Percentiles rank a stretch among this genome's conserved stretches.
These are phyloP conservation scores for Choiromyces venosus DNA, from an alignment of 495 filamentous ascomycete genomes.

Conservation along the genomic window DNA sequence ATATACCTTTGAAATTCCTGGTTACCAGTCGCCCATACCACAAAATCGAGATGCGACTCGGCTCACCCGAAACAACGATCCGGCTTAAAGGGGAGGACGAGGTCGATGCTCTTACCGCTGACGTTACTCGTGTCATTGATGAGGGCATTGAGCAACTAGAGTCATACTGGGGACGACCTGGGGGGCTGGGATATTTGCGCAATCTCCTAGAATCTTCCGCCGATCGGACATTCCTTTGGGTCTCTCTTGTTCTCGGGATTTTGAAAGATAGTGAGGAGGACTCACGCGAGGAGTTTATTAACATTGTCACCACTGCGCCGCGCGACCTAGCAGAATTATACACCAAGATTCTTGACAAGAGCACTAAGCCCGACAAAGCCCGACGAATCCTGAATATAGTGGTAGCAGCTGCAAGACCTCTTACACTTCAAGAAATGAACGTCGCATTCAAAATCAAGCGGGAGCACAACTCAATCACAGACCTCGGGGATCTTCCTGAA, in stretches of 20 bases:
- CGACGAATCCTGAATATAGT: conserved; percentile 45
- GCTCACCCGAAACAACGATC: conserved; percentile 25
- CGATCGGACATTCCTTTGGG: conserved; percentile 47
- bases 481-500: conserved; percentile 27
- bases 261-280: conserved; percentile 3
- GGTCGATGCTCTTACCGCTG: conserved; percentile 41
- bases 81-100: conserved; percentile 45
- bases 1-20: conserved; percentile 44
- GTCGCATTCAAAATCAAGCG: conserved; percentile 44
- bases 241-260: conserved; percentile 32
- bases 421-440: conserved; percentile 44
- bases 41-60: conserved; percentile 42
- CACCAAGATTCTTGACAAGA: conserved; percentile 40
- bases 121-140: conserved; percentile 46
- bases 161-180: conserved; percentile 9
- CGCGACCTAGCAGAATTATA: conserved; percentile 39
- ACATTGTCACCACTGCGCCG: conserved; percentile 35
- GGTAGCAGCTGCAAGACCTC: conserved; percentile 42
- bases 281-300: conserved; percentile 25
- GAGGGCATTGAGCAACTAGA: conserved; percentile 40
- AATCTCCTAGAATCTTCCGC: conserved; percentile 35
- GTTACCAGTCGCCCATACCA: conserved; percentile 49
- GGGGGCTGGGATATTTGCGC: conserved; percentile 19
- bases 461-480: conserved; percentile 25
- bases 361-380: conserved; percentile 19